Conservation (phyloP, 345 rosid species). For the Hypericum androsaemum region DNA sequence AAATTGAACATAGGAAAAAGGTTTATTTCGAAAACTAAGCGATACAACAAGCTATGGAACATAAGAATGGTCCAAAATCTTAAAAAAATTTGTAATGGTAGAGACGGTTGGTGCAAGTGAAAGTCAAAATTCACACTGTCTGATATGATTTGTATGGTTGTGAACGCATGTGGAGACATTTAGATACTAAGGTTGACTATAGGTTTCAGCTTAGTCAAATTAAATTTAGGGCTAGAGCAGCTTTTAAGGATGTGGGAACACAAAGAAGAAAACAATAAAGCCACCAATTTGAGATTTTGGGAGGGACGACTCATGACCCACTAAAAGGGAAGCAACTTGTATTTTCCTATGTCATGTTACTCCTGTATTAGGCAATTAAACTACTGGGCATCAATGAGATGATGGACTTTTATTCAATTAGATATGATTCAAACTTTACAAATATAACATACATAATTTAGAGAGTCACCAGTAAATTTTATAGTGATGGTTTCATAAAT, state of each 20-base stretch:
- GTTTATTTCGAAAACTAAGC: conserved; percentile 8
- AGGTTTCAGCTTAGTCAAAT: conserved; percentile 16
- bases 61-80: conserved; percentile 15
- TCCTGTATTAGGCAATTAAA: conserved; percentile 17
- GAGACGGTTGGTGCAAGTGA: conserved; percentile 20
- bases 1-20: neutral
- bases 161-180: conserved; percentile 38
- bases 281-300: conserved; percentile 33
- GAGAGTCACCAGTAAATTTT: too few species aligned
- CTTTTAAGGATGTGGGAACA: conserved; percentile 50
- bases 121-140: conserved; percentile 55
- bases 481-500: too few species aligned
- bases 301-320: conserved; percentile 33
- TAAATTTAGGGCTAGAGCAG: conserved; percentile 21
- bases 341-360: conserved; percentile 31
- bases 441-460: too few species aligned
- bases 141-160: conserved; percentile 39
- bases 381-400: too few species aligned
- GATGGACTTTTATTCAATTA: too few species aligned
- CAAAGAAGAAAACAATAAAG: conserved; percentile 43
- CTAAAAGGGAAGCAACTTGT: conserved; percentile 29
- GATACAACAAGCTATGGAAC: conserved; percentile 18
- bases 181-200: conserved; percentile 34
- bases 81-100: neutral
- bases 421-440: too few species aligned